Base-by-base conservation (phyloP, 345 rosid species). In the Hypericum perforatum region DNA sequence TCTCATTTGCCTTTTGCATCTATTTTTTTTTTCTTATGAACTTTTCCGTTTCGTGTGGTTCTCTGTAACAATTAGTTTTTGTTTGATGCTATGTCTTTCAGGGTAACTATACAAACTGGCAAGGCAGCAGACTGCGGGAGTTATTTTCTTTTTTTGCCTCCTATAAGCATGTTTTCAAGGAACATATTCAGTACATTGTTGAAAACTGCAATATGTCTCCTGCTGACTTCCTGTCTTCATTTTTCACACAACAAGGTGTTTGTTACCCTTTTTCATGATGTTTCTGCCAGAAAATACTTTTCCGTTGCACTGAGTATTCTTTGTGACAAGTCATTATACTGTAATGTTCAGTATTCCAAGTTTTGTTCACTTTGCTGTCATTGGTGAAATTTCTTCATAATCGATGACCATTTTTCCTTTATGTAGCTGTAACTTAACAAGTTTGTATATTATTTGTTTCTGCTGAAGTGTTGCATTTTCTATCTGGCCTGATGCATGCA, bases 181-280 rank as follows among this genome's bases (percentile, higher is more conserved):
- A 83, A 54, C 95, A 82, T 60, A 76, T 77, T 67, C 79, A 56
- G 58, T 71, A 57, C 63, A 79, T 77, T 47, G 64, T 83, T 54
- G 59, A 74, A 53, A 85, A 76, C 56, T 80, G 82, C 85, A 80
- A 69, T 50, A 57, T 65, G 63, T 80, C 89, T 57, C 90, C 95
- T 15, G 71, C 78, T 53, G 61, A 37, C 58, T 85, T 92, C 67
- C 74, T 88, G 38, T 69, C 83, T 37, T 53, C 64, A 9, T 74
- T 92, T 61, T 72, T 81, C 62, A 76, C 82, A 6, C 74, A 66
- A 53, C 92, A 82, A 82, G 97, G 97, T 90, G 52, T 22, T 58
- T 37, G 7, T 22, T 16, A 47, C 9, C 22, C 38, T 14, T 11
- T 37, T 39, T 39, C 7, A 15, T 37, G 37, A 9, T 8, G n/a